phyloP scores from a whole-genome alignment of 1,284 basidiomycete species.

The Moesziomyces sp. region DNA sequence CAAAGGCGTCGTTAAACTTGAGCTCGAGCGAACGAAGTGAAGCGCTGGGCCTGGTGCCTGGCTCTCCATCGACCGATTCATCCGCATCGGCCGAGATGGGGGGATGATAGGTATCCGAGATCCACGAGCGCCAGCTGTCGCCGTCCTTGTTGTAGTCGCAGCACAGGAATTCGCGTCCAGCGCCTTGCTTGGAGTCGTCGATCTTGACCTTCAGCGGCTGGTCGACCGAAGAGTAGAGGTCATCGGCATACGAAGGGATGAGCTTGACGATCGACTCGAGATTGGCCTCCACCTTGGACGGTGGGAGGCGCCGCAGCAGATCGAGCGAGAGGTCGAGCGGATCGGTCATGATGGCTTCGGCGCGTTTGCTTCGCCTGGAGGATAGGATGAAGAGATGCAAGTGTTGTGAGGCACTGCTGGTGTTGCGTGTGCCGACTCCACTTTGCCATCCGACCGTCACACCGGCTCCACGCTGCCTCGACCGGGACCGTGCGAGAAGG shows the following conservation, averaged over 20 bases:
- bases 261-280: constrained; percentile 79
- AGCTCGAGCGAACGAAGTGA: constrained; percentile 91
- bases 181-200: constrained; percentile 75
- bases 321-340: constrained; percentile 74
- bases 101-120: constrained; percentile 91
- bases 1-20: constrained; percentile 93
- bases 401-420: too few species aligned
- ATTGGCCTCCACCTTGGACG: constrained; percentile 88
- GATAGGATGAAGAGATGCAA: too few species aligned
- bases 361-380: neutral
- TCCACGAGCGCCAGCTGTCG: constrained; percentile 93
- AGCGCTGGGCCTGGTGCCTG: constrained; percentile 79
- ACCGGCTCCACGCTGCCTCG: neutral
- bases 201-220: constrained; percentile 86
- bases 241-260: constrained; percentile 90
- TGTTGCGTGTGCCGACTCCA: neutral
- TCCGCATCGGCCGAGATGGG: constrained; percentile 72
- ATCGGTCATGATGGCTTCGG: constrained; percentile 38
- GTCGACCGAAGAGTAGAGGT: constrained; percentile 93
- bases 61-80: constrained; percentile 31
- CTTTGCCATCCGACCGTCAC: neutral
- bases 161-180: constrained; percentile 86
- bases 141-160: constrained; percentile 99
- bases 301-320: constrained; percentile 92
- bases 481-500: neutral